Evolutionary conservation across 2,329 filamentous ascomycete species (phyloP).

Genomic region (Geosmithia flava): DNA sequence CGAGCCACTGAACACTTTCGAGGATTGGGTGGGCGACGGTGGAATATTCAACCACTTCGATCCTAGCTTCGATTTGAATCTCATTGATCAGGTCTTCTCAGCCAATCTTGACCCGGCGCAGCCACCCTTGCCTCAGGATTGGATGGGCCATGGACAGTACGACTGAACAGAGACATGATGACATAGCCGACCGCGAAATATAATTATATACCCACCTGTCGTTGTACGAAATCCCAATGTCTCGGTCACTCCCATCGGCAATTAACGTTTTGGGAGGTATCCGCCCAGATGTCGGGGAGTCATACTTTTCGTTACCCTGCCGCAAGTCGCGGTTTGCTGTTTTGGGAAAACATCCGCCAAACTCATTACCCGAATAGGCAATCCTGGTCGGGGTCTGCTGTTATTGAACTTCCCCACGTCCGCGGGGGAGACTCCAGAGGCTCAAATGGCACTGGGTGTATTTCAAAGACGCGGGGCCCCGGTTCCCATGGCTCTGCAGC

Average conservation of each 20-base stretch:
- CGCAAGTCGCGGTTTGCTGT: not conserved
- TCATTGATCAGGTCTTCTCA: conserved; percentile 8
- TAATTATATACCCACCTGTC: no score
- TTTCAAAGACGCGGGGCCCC: not conserved
- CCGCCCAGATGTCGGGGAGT: not conserved
- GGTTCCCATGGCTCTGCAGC: not conserved
- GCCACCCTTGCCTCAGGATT: not conserved
- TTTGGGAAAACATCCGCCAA: not conserved
- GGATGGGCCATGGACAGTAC: not conserved
- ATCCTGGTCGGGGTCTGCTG: not conserved
- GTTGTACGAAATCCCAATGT: no score
- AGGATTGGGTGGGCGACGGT: conserved; percentile 4
- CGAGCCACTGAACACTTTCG: not conserved
- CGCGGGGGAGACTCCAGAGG: not conserved
- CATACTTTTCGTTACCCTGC: not conserved
- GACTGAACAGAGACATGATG: not conserved
- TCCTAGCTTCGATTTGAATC: conserved; percentile 8
- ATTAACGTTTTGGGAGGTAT: no score
- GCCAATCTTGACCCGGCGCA: conserved; percentile 5
- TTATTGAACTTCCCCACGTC: not conserved
- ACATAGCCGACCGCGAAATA: not conserved
- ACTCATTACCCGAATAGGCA: not conserved
- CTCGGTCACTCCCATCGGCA: no score
- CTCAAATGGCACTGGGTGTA: not conserved
- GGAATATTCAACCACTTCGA: conserved; percentile 9